These are phyloP conservation scores for Pseudisothecium myosuroides DNA, from an alignment of 225 moss, liverwort and hornwort genomes.

Conservation along the genomic window DNA sequence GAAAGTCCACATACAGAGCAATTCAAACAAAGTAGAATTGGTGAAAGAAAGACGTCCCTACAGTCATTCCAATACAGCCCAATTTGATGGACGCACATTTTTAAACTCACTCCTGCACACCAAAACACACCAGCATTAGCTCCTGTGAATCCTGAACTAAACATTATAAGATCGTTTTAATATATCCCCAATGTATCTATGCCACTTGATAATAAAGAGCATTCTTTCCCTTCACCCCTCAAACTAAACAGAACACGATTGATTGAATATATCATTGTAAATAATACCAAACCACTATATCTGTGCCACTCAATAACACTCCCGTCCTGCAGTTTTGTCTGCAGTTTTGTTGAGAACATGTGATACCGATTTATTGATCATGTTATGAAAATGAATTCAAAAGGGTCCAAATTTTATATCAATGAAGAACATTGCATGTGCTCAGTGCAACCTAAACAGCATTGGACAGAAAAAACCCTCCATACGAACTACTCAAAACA, in stretches of 20 bases:
- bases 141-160: background rate
- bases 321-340: background rate
- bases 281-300: background rate
- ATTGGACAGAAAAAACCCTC: background rate
- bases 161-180: background rate
- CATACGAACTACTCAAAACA: background rate
- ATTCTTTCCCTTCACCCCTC: background rate
- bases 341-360: background rate
- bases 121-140: background rate
- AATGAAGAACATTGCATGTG: background rate
- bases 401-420: background rate
- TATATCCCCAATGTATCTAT: background rate
- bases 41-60: background rate
- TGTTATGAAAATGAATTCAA: background rate
- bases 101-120: slow-evolving; percentile 9
- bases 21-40: background rate
- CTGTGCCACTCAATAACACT: background rate
- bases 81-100: background rate
- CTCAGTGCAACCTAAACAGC: background rate
- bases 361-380: background rate
- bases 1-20: background rate
- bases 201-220: no score
- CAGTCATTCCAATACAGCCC: background rate
- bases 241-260: background rate
- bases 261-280: background rate